Percentiles rank a stretch among this genome's conserved stretches.
Conservation (phyloP, 177 flowering plant genomes). For the Vitis hybrid region DNA sequence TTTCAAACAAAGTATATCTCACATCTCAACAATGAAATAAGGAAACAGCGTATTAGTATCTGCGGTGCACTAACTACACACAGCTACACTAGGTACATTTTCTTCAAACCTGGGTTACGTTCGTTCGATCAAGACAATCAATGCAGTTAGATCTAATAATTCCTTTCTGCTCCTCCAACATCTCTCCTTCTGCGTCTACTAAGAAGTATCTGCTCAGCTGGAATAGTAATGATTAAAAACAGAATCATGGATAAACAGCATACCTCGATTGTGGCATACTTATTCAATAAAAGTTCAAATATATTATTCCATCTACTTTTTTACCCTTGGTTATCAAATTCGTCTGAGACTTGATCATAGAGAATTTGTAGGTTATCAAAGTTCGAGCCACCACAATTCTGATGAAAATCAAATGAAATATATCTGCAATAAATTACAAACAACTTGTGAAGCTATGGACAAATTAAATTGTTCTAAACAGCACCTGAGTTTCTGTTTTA, state of each 20-base stretch:
- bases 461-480: neutral
- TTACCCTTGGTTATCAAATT: conserved; percentile 86
- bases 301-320: conserved; percentile 3
- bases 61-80: neutral
- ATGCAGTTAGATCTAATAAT: conserved; percentile 84
- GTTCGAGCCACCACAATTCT: conserved; percentile 65
- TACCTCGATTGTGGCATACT: conserved; percentile 20
- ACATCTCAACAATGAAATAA: neutral
- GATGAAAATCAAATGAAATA: conserved; percentile 87
- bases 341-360: conserved; percentile 69
- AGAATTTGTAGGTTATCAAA: conserved; percentile 70
- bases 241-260: conserved; percentile 38
- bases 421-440: conserved; percentile 54
- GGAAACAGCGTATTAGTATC: neutral
- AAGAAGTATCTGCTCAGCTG: conserved; percentile 97
- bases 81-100: neutral
- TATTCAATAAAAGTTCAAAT: neutral
- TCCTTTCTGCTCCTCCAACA: conserved; percentile 78
- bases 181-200: conserved; percentile 55
- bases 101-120: conserved; percentile 85
- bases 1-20: neutral
- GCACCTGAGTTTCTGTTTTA: neutral
- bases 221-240: conserved; percentile 52
- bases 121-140: conserved; percentile 96
- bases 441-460: conserved; percentile 4